Conservation (phyloP, 2,329 filamentous ascomycete species). For the Grosmannia clavigera region DNA sequence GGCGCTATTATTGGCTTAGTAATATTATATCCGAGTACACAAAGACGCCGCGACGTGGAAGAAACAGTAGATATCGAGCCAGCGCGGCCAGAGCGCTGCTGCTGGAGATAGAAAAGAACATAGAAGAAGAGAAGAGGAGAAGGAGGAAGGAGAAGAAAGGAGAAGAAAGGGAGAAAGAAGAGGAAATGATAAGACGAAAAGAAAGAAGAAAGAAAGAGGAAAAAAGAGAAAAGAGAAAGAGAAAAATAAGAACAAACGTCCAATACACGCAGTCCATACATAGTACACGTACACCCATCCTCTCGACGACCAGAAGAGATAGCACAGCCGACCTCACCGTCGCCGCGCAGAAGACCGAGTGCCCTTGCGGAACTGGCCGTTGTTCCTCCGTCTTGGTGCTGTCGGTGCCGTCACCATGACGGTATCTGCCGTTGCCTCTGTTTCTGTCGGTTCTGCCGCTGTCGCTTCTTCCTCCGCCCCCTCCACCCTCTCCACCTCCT, state of each 20-base stretch:
- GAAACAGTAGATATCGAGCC: neutral
- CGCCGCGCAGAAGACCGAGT: constrained; percentile 20
- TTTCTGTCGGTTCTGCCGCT: neutral
- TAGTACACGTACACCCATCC: neutral
- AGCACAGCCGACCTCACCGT: constrained; percentile 11
- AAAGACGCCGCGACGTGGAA: neutral
- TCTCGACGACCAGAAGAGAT: neutral
- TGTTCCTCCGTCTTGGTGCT: constrained; percentile 3
- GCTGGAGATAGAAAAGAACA: neutral
- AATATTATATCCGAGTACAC: too few relatives aligned
- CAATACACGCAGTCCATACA: neutral
- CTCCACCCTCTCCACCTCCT: neutral
- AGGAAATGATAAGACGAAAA: neutral
- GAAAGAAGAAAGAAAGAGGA: neutral
- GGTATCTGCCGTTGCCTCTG: too few relatives aligned
- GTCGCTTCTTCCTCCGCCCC: neutral
- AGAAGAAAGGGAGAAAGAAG: neutral
- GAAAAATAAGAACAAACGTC: neutral
- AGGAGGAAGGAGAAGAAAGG: neutral
- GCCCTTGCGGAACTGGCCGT: constrained; percentile 17
- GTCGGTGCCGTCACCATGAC: too few relatives aligned
- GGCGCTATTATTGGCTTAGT: too few relatives aligned
- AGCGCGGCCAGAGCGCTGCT: too few relatives aligned
- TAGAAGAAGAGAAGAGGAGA: neutral
- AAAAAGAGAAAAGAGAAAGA: neutral